Evolutionary conservation across 441 rosid species (phyloP).

Genomic region (Aquilaria agallochum): DNA sequence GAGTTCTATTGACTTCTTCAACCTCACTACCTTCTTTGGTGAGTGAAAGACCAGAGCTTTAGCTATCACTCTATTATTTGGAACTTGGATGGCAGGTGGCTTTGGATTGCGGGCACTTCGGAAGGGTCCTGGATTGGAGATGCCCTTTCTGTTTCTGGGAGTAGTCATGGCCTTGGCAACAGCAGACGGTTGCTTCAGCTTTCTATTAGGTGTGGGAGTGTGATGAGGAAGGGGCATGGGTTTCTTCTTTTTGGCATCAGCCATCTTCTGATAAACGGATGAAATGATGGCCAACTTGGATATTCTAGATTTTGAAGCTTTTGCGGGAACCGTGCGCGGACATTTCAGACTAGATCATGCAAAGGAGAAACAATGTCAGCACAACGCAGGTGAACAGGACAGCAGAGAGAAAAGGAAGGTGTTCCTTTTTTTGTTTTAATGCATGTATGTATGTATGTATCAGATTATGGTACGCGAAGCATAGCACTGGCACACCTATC

Average conservation of each 20-base stretch:
- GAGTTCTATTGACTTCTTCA: slow-evolving; percentile 53
- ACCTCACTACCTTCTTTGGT: slow-evolving; percentile 58
- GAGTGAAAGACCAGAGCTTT: slow-evolving; percentile 78
- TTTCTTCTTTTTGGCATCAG: slow-evolving; percentile 41
- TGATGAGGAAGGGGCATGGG: slow-evolving; percentile 22
- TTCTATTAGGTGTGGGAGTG: slow-evolving; percentile 42
- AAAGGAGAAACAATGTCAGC: slow-evolving; percentile 9
- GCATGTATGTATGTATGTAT: slow-evolving; percentile 5
- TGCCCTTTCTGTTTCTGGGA: slow-evolving; percentile 38
- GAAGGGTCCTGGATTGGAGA: slow-evolving; percentile 48
- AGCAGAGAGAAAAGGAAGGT: slow-evolving; percentile 3
- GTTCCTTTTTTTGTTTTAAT: not conserved
- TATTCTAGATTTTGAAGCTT: slow-evolving; percentile 59
- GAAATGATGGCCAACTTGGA: slow-evolving; percentile 74
- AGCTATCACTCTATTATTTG: slow-evolving; percentile 42
- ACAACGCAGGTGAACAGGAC: not conserved
- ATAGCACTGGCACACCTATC: slow-evolving; percentile 26
- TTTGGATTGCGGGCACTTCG: slow-evolving; percentile 63
- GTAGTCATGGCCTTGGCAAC: slow-evolving; percentile 55
- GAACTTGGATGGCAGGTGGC: slow-evolving; percentile 23
- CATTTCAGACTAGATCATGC: slow-evolving; percentile 46
- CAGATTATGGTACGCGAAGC: no score
- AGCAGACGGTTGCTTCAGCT: slow-evolving; percentile 22
- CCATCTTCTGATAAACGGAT: slow-evolving; percentile 54
- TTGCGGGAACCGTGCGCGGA: slow-evolving; percentile 83